Evolutionary conservation across 768 basidiomycete genomes (phyloP).

Genomic region (Tricholoma sp.): DNA sequence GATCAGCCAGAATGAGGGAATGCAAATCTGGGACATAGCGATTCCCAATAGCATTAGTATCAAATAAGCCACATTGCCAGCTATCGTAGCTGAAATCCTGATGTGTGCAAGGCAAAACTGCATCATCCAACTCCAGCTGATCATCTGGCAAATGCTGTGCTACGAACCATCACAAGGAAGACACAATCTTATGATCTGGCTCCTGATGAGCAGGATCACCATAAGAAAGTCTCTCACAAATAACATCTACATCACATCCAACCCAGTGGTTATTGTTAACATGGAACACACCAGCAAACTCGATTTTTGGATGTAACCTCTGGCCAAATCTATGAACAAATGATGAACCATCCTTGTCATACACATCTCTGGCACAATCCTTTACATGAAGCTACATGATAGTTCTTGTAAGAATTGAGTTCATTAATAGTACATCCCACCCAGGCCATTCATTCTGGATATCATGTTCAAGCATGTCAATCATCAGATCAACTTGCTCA

Average conservation of each 20-base stretch:
- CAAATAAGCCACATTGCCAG: not conserved
- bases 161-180: slow-evolving; percentile 10
- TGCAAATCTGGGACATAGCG: not conserved
- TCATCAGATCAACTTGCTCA: slow-evolving; percentile 9
- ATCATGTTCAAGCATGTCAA: slow-evolving; percentile 6
- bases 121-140: not conserved
- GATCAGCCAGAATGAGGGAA: not conserved
- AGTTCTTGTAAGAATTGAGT: slow-evolving; percentile 2
- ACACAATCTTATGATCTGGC: slow-evolving; percentile 1
- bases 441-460: not conserved
- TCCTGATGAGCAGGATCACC: slow-evolving; percentile 11
- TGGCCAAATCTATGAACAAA: not conserved
- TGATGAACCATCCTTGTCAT: no score
- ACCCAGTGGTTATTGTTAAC: slow-evolving; percentile 19
- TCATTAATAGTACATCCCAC: slow-evolving; percentile 4
- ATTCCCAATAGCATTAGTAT: no score
- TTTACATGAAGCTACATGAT: not conserved
- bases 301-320: not conserved
- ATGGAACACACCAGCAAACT: slow-evolving; percentile 13
- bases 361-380: not conserved
- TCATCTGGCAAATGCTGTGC: slow-evolving; percentile 4
- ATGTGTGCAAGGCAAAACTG: not conserved
- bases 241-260: slow-evolving; percentile 5
- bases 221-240: slow-evolving; percentile 4
- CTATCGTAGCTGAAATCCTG: not conserved